Evolutionary conservation across 228 moss, liverwort and hornwort genomes (phyloP).

Genomic region (Sphagnum fallax): DNA sequence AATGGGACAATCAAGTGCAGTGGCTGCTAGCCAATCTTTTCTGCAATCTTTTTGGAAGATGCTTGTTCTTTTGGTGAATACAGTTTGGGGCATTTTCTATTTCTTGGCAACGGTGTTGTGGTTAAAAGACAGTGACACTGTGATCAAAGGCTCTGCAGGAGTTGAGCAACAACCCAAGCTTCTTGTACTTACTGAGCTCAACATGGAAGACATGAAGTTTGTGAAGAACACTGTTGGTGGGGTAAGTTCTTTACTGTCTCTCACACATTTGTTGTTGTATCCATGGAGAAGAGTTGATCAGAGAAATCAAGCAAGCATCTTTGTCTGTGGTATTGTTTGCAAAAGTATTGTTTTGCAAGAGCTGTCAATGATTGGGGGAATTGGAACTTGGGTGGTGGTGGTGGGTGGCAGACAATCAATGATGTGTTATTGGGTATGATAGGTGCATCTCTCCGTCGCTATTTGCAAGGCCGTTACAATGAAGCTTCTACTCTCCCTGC

Average conservation of each 20-base stretch:
- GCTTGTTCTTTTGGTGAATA: conserved; percentile 41
- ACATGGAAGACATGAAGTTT: conserved; percentile 34
- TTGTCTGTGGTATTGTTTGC: background rate
- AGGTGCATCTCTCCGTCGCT: conserved; percentile 45
- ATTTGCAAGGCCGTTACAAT: conserved; percentile 39
- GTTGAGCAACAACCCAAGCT: conserved; percentile 48
- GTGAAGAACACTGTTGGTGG: conserved; percentile 64
- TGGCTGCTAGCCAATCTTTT: background rate
- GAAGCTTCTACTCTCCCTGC: background rate
- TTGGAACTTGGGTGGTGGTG: background rate
- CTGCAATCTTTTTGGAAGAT: background rate
- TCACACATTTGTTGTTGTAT: background rate
- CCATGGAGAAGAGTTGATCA: background rate
- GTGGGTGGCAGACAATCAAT: conserved; percentile 65
- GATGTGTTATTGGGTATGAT: conserved; percentile 72
- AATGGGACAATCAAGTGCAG: background rate
- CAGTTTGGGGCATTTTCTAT: conserved; percentile 44
- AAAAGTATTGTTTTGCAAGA: background rate
- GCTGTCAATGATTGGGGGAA: background rate
- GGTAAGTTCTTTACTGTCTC: conserved; percentile 25
- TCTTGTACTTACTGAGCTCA: conserved; percentile 28
- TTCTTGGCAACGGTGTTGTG: conserved; percentile 52
- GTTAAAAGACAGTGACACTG: conserved; percentile 58
- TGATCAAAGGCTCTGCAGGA: conserved; percentile 48
- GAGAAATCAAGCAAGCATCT: background rate